Base-by-base conservation (phyloP, 345 rosid species). In the Firmiana major region DNA sequence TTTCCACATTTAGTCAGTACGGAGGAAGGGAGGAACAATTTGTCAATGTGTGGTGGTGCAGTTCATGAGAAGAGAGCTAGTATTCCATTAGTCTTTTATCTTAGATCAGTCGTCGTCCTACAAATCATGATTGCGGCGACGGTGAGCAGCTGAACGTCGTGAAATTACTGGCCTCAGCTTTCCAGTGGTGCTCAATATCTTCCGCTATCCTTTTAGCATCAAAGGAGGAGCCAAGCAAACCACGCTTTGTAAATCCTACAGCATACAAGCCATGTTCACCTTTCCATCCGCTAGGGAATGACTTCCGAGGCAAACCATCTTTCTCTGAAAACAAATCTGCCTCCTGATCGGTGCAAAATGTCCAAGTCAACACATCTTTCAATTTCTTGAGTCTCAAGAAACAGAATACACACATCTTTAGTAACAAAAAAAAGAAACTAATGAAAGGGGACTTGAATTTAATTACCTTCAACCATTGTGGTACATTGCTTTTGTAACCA, bases 401-500 rank as follows among this genome's bases (percentile, higher is more conserved):
- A 24, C 5, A 1, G 7, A 26, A 17, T 62, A 43, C 22, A 22
- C 5, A 31, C 34, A 31, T n/a, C n/a, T n/a, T n/a, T n/a, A n/a
- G n/a, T n/a, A n/a, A n/a, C n/a, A n/a, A n/a, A n/a, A n/a, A n/a
- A n/a, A n/a, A n/a, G n/a, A n/a, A n/a, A n/a, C n/a, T 31, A 31
- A 31, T 31, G 34, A 42, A 45, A 49, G 43, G 22, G 71, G 51
- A 42, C 60, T 49, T 4, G 62, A 17, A 53, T 4, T 49, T 43
- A 24, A 24, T 16, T 73, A 94, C 98, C 94, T 92, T 94, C 74
- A 94, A 78, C 97, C 98, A 94, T 72, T 80, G 79, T 54, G 91
- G 92, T 22, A 94, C 97, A 43, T 91, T 92, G 81, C 93, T 94
- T 85, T 83, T 94, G 83, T 89, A 94, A 7, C 98, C 98, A 0